Conservation (phyloP, 768 basidiomycete species). For the Sistotremastrum suecicum region DNA sequence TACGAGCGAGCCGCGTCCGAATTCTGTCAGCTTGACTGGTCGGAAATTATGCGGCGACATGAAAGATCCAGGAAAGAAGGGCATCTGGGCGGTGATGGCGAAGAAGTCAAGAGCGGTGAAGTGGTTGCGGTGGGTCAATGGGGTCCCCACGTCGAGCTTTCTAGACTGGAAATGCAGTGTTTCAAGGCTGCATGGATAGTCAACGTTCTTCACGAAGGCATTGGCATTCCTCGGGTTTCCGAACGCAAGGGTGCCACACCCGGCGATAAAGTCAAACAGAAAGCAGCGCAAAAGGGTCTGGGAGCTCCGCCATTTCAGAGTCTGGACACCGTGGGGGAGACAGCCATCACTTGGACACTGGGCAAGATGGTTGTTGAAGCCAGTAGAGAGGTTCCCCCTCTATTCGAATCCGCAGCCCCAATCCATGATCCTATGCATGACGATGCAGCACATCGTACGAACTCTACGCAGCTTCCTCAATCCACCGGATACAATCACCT, state of each 20-base stretch:
- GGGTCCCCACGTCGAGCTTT: constrained; percentile 63
- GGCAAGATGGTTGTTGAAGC: constrained; percentile 99
- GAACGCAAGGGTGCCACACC: constrained; percentile 70
- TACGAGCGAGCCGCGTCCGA: constrained; percentile 86
- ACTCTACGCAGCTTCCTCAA: constrained; percentile 34
- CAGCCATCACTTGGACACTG: constrained; percentile 94
- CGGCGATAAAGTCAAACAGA: constrained; percentile 54
- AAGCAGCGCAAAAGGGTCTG: constrained; percentile 75
- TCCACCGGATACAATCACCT: constrained; percentile 42
- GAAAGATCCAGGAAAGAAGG: constrained; percentile 32
- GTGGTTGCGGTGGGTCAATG: constrained; percentile 54
- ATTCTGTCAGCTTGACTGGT: constrained; percentile 77
- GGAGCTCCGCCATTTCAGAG: constrained; percentile 82
- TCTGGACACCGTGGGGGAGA: constrained; percentile 80
- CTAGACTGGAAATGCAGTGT: constrained; percentile 91
- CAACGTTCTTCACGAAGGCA: constrained; percentile 91
- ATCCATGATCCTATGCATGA: constrained; percentile 58
- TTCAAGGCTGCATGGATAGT: constrained; percentile 99
- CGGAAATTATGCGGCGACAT: constrained; percentile 56
- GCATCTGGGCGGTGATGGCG: constrained; percentile 49
- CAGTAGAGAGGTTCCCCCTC: constrained; percentile 62
- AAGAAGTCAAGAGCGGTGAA: constrained; percentile 44
- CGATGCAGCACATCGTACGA: constrained; percentile 36
- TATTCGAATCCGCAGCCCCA: constrained; percentile 32
- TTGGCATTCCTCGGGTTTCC: constrained; percentile 84